A percentile compares a stretch with the other conserved stretches of the same genome.
Evolutionary conservation across 495 filamentous ascomycete species (phyloP).

Genomic region (Aspergillus carlsbadensis): DNA sequence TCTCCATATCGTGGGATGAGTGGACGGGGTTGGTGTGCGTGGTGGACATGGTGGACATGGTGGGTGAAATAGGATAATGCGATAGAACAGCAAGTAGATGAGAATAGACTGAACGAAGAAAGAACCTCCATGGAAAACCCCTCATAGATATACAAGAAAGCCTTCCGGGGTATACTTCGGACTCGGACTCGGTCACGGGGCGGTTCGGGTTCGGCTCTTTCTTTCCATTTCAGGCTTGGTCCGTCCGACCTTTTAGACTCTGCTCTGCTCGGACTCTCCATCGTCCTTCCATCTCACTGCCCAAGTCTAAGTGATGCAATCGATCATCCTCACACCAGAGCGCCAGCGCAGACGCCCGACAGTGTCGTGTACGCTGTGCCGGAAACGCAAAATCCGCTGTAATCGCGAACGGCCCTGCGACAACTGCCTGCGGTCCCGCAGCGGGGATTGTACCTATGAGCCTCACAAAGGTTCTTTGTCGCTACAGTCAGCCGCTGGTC

Average conservation of each 20-base stretch:
- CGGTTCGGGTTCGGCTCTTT: not conserved
- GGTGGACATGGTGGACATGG: no score
- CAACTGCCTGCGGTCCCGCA: constrained; percentile 49
- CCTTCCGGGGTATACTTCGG: no score
- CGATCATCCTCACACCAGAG: not conserved
- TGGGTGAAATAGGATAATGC: no score
- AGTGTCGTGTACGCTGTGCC: constrained; percentile 43
- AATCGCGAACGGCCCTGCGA: constrained; percentile 49
- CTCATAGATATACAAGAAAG: no score
- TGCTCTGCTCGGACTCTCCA: not conserved
- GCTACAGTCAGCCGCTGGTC: constrained; percentile 10
- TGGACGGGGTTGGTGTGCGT: no score
- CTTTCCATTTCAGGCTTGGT: not conserved
- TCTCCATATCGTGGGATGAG: no score
- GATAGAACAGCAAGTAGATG: no score
- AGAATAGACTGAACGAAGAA: no score
- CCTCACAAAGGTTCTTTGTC: not conserved
- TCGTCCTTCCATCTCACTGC: not conserved
- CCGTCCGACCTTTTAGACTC: no score
- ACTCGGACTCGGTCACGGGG: not conserved
- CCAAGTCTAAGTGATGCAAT: not conserved
- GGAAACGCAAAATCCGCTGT: constrained; percentile 51
- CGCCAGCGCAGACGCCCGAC: not conserved
- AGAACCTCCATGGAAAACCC: no score
- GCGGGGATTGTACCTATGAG: constrained; percentile 41